Evolutionary conservation across 129 eudicot species (phyloP), one percentile per base, ranked within the genome.

Genomic region (Saposhnikovia divaricata): DNA sequence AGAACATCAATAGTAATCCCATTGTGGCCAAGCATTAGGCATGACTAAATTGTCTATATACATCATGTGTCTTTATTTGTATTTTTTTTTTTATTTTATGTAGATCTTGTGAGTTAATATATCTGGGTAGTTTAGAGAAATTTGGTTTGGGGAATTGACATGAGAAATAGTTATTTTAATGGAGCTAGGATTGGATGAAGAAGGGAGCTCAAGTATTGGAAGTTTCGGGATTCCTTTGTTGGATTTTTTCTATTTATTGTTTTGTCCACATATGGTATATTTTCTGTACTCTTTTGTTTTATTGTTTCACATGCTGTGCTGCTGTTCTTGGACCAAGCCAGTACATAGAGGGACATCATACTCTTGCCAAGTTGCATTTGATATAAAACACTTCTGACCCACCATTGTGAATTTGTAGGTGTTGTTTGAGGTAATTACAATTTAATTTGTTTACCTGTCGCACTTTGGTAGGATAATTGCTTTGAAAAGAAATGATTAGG

Each of bases 241-340:
- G 48, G 38, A 28, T 12, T 11, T 8, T 73, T 42, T 42, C 2
- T 40, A 6, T 72, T 43, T 21, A 40, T 4, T 44, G 77, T n/a
- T 23, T 73, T 73, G 31, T 73, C 77, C 14, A 73, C 53, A 44
- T 73, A 44, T 73, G 55, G 37, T 46, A 73, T 42, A 73, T 6
- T 44, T 73, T 47, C 25, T 34, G n/a, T 19, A 42, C 50, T 43
- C 28, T 9, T 21, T 73, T 42, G 48, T 42, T 44, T n/a, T 14
- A 68, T 69, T 72, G 46, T 13, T 21, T 38, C 76, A 68, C 73
- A 68, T 72, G 46, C 9, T 40, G 50, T 71, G 75, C 83, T 78
- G 89, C 45, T 68, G 73, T 68, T 68, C 73, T 27, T 68, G 73
- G 73, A 68, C 73, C 73, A 68, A 34, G 73, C 69, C 69, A 61